Evolutionary conservation across 164 flowering plant species (phyloP), one percentile per base, ranked within the genome.

Genomic region (Sedum album): DNA sequence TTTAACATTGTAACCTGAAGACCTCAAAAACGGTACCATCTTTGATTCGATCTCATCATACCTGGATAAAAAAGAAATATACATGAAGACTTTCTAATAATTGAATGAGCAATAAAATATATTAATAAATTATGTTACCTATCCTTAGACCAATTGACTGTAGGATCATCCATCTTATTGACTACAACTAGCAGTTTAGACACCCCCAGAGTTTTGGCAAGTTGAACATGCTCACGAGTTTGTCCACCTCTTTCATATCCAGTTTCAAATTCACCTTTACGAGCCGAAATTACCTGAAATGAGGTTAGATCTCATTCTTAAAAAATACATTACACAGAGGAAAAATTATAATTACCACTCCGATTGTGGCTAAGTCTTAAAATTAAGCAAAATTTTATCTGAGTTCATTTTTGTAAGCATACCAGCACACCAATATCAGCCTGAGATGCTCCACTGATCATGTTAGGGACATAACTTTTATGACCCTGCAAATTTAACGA

Each of bases 381-480:
- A 36, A 23, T 6, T 31, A 44, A 21, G 1, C 20, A 30, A 8
- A 48, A 10, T 41, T 64, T 39, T 44, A 36, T 5, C 15, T 73
- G 28, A 18, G 20, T 9, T 60, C 17, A 71, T 62, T 46, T 5
- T 21, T 15, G 35, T 8, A 71, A 70, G 38, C 81, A 72, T 78
- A 95, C 99, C 83, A 95, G 82, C 51, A 95, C 97, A 57, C 99
- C 99, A 39, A 94, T 75, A 77, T 94, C 99, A 62, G 99, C 99
- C 74, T 94, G 99, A 74, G 99, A 88, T 70, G 99, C 99, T 66
- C 99, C 99, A 76, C 99, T 94, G 67, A 94, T 94, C 99, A 94
- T 94, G 83, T 94, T 94, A 15, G 99, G 99, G 7, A 95, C 97
- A 84, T 95, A 95, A 81, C 96, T 95, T 77, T 95, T 95, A 78